These are phyloP conservation scores for Candida parachauliodes DNA, from an alignment of 805 yeast species.

Conservation along the genomic window DNA sequence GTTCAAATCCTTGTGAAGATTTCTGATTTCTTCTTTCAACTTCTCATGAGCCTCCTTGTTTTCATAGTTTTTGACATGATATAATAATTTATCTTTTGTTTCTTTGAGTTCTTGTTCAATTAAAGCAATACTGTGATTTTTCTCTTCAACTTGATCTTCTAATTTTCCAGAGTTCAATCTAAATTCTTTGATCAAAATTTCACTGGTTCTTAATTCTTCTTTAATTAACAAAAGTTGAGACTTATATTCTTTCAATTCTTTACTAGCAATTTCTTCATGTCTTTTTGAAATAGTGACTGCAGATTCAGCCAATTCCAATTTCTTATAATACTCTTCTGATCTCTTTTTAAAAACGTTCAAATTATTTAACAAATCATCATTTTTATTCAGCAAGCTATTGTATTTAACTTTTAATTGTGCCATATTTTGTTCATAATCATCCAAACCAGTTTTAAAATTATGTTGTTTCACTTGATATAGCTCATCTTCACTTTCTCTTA, in stretches of 20 bases:
- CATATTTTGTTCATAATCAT: conserved; percentile 33
- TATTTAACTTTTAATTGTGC: conserved; percentile 54
- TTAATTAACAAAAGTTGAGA: conserved; percentile 44
- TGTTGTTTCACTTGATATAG: conserved; percentile 41
- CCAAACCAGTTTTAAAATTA: conserved; percentile 34
- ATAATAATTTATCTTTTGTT: conserved; percentile 53
- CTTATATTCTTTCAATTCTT: conserved; percentile 45
- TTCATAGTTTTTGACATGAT: conserved; percentile 45
- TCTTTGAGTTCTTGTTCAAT: conserved; percentile 45
- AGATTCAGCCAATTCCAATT: conserved; percentile 75
- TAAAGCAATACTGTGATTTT: conserved; percentile 51
- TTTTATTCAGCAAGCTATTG: conserved; percentile 54
- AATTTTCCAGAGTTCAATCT: conserved; percentile 48
- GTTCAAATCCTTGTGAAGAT: conserved; percentile 50
- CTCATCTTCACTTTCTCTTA: conserved; percentile 43
- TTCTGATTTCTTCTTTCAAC: conserved; percentile 49
- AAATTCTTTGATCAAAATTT: conserved; percentile 49
- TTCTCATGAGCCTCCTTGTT: conserved; percentile 41
- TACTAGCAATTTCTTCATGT: conserved; percentile 51
- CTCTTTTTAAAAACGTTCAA: conserved; percentile 63
- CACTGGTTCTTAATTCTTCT: conserved; percentile 53
- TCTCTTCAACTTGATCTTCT: conserved; percentile 55
- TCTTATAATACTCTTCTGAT: conserved; percentile 68
- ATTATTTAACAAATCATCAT: conserved; percentile 50
- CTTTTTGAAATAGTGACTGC: conserved; percentile 62